Evolutionary conservation across 2,329 filamentous ascomycete species (phyloP).

Genomic region (Penicillium corylophilum): DNA sequence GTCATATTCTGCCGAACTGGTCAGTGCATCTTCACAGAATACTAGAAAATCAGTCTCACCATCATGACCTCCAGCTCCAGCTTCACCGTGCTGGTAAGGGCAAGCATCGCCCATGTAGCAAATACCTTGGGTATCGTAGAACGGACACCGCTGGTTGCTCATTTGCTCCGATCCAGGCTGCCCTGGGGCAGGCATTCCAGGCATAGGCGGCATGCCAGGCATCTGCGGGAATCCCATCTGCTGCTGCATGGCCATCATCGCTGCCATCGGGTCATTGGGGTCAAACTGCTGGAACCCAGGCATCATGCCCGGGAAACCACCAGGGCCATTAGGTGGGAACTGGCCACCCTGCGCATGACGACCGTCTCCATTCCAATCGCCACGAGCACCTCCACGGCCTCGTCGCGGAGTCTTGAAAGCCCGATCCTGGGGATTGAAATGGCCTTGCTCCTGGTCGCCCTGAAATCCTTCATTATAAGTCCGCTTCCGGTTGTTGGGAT

Average conservation of each 20-base stretch:
- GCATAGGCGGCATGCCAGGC: conserved; percentile 47
- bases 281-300: conserved; percentile 54
- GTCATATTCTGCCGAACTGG: conserved; percentile 50
- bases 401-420: conserved; percentile 48
- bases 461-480: conserved; percentile 53
- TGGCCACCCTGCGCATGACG: conserved; percentile 21
- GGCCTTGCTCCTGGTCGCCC: conserved; percentile 43
- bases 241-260: conserved; percentile 52
- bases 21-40: conserved; percentile 3
- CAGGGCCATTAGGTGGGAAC: conserved; percentile 28
- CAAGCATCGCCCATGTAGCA: conserved; percentile 58
- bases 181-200: conserved; percentile 31
- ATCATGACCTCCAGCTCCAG: conserved; percentile 38
- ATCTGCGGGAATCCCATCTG: conserved; percentile 53
- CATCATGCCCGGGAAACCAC: conserved; percentile 37
- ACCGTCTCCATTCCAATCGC: conserved; percentile 39
- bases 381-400: conserved; percentile 43
- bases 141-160: conserved; percentile 49
- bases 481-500: conserved; percentile 51
- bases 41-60: conserved; percentile 23
- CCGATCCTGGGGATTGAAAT: conserved; percentile 45
- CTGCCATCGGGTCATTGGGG: conserved; percentile 55
- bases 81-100: conserved; percentile 56
- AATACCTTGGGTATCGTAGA: conserved; percentile 60
- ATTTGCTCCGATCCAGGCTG: conserved; percentile 31